Percentiles rank a stretch among this genome's conserved stretches.
phyloP scores from a whole-genome alignment of 768 basidiomycete species.

The Neoboletus subvelutipes region DNA sequence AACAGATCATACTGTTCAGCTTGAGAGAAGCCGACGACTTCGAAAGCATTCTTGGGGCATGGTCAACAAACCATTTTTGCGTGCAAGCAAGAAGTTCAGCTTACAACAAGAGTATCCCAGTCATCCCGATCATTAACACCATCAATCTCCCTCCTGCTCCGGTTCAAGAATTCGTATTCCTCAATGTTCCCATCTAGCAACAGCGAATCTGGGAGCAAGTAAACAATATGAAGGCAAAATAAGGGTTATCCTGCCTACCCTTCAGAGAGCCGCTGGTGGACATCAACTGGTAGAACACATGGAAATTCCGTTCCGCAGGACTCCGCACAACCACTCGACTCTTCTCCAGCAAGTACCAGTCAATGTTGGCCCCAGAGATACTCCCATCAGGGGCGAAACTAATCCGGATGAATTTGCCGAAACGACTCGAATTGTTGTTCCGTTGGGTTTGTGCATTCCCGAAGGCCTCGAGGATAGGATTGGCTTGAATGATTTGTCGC shows the following conservation, averaged over 20 bases:
- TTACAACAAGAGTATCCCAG: slow-evolving; percentile 76
- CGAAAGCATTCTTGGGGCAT: slow-evolving; percentile 64
- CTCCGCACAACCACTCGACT: slow-evolving; percentile 88
- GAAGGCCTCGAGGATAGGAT: slow-evolving; percentile 96
- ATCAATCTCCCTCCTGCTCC: slow-evolving; percentile 88
- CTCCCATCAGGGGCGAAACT: slow-evolving; percentile 91
- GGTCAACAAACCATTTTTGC: slow-evolving; percentile 5
- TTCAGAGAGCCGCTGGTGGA: slow-evolving; percentile 70
- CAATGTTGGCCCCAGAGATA: slow-evolving; percentile 96
- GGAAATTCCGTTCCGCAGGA: slow-evolving; percentile 89
- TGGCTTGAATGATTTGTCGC: slow-evolving; percentile 95
- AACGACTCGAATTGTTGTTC: slow-evolving; percentile 98
- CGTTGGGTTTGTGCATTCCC: slow-evolving; percentile 98
- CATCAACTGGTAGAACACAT: slow-evolving; percentile 95
- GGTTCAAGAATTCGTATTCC: slow-evolving; percentile 89
- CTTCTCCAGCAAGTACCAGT: slow-evolving; percentile 99
- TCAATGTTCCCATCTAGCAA: slow-evolving; percentile 72
- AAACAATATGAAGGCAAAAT: slow-evolving; percentile 5
- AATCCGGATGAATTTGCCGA: slow-evolving; percentile 97
- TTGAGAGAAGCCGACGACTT: slow-evolving; percentile 83
- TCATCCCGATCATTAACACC: slow-evolving; percentile 92
- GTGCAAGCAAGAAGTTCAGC: background rate
- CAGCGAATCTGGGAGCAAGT: slow-evolving; percentile 53
- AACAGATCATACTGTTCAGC: slow-evolving; percentile 90
- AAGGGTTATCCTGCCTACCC: slow-evolving; percentile 42